Base-by-base conservation (phyloP, 352 stramenopile species). In the Phytophthora hybrid region DNA sequence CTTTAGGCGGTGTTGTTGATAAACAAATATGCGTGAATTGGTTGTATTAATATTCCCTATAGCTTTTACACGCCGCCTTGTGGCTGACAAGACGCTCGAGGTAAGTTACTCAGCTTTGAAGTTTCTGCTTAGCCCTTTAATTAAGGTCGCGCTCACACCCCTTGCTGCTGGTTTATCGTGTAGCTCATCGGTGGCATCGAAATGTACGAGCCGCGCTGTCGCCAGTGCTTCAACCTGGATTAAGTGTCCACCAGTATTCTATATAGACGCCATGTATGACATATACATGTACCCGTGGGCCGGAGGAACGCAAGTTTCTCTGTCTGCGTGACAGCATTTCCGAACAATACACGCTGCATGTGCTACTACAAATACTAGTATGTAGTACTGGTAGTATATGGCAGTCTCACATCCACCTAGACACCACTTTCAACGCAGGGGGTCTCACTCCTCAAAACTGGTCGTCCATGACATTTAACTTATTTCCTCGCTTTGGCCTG, bases 111-210 rank as follows among this genome's bases (percentile, higher is more conserved):
- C 9, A 26, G 8, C 37, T 53, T 18, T 18, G 26, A 29, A 29
- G 41, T 9, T 51, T 19, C 41, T 18, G 11, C 14, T 46, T 18
- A 16, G 1, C 8, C 3, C 7, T 4, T 21, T 9, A 6, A 29
- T 21, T 9, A 6, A 29, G 46, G 5, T 19, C 41, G 41, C 14
- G n/a, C 14, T 49, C 41, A 49, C 41, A 8, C 16, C 39, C 13
- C 16, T 23, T 21, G 10, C 46, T 13, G n/a, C n/a, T 26, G 46
- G 23, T 19, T 56, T 2, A 21, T 56, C 11, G 9, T 74, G 18
- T 66, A 94, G 87, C 76, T 94, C 46, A 93, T 96, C 34, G 89
- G 89, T 2, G 87, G 88, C 6, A 91, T 73, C 54, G 88, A 96
- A 53, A 68, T 93, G 59, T 96, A 96, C 63, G 78, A 93, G 66